These are phyloP conservation scores for Xylaria sp. DNA, from an alignment of 2,329 filamentous ascomycete genomes.

Conservation along the genomic window DNA sequence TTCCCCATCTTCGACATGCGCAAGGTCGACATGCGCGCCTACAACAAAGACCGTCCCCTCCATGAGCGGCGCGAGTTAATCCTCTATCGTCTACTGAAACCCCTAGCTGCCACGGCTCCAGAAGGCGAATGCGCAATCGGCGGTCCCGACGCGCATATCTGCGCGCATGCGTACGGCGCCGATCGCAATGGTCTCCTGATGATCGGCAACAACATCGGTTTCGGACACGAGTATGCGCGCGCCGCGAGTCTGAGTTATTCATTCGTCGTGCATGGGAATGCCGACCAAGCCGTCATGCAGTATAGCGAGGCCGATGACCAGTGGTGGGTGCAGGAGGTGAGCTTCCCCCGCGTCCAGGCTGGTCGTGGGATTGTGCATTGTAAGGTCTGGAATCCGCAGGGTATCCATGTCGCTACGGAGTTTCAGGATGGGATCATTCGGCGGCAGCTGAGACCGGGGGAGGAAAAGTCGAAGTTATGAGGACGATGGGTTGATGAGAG, in stretches of 20 bases:
- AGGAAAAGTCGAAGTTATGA: conserved; percentile 4
- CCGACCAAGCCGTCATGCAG: conserved; percentile 43
- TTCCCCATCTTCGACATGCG: conserved; percentile 50
- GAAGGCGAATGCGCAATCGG: conserved; percentile 16
- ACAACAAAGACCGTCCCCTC: conserved; percentile 39
- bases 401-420: conserved; percentile 49
- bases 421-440: conserved; percentile 48
- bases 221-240: conserved; percentile 38
- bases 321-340: conserved; percentile 52
- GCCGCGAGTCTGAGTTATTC: conserved; percentile 46
- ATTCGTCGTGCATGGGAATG: conserved; percentile 49
- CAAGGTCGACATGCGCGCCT: conserved; percentile 48
- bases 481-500: background rate
- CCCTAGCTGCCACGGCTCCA: conserved; percentile 34
- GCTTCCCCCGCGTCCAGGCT: conserved; percentile 43
- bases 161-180: conserved; percentile 46
- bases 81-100: conserved; percentile 44
- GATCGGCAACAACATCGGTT: conserved; percentile 45
- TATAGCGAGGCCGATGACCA: conserved; percentile 30
- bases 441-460: background rate
- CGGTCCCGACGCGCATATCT: conserved; percentile 42
- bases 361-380: conserved; percentile 44
- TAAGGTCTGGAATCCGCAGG: conserved; percentile 50
- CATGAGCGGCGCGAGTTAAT: conserved; percentile 45
- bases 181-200: conserved; percentile 52